A percentile compares a stretch with the other conserved stretches of the same genome.
Conservation (phyloP, 1,139 yeast genomes). For the Arxiozyma slooffiae region DNA sequence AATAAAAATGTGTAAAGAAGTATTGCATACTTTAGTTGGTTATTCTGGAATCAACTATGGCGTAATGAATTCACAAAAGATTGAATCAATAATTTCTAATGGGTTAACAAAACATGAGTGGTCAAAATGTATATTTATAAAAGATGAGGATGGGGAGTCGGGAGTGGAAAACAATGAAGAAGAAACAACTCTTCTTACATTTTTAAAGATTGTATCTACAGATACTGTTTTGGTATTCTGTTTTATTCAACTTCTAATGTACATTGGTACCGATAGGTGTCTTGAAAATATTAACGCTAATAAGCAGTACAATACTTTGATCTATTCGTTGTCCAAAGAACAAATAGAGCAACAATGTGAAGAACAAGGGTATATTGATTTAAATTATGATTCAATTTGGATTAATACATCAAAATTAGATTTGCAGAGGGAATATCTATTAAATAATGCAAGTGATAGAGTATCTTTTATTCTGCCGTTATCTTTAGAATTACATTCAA, state of each 20-base stretch:
- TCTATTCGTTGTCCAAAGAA: background rate
- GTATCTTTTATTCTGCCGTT: background rate
- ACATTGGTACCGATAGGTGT: background rate
- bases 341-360: conserved; percentile 4
- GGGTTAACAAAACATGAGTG: too few relatives aligned
- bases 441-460: too few relatives aligned
- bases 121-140: too few relatives aligned
- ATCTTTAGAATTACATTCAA: background rate
- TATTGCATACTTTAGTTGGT: too few relatives aligned
- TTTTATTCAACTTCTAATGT: background rate
- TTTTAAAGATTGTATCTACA: background rate
- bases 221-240: background rate
- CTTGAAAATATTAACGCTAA: background rate
- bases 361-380: too few relatives aligned
- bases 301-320: background rate
- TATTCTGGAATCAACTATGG: too few relatives aligned
- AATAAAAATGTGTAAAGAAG: too few relatives aligned
- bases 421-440: background rate
- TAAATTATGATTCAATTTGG: background rate
- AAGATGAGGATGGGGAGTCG: background rate
- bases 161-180: background rate
- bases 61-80: too few relatives aligned
- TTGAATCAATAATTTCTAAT: too few relatives aligned
- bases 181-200: background rate
- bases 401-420: background rate